A percentile compares a stretch with the other conserved stretches of the same genome.
Conservation (phyloP, 2,329 filamentous ascomycete genomes). For the Coniochaeta sp. region DNA sequence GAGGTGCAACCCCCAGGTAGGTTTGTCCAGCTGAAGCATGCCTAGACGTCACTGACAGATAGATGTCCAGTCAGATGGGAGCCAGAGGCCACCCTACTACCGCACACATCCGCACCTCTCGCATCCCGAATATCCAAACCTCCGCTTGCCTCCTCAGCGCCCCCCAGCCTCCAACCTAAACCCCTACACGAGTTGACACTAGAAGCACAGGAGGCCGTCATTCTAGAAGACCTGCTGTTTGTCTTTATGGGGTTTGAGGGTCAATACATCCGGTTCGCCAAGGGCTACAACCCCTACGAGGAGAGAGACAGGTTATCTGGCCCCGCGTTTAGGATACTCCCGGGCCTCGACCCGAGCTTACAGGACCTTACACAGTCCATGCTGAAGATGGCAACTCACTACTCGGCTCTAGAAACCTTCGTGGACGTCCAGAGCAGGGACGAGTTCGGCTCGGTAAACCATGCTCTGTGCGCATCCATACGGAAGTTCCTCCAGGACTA, state of each 20-base stretch:
- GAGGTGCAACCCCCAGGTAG: slow-evolving; percentile 44
- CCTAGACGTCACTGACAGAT: slow-evolving; percentile 15
- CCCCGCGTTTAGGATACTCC: slow-evolving; percentile 69
- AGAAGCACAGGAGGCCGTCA: slow-evolving; percentile 76
- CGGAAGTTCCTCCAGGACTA: slow-evolving; percentile 90
- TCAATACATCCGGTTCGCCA: slow-evolving; percentile 86
- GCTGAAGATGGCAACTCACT: slow-evolving; percentile 91
- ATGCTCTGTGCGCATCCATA: slow-evolving; percentile 92
- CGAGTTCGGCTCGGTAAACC: slow-evolving; percentile 90
- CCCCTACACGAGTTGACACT: slow-evolving; percentile 65
- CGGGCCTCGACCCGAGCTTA: slow-evolving; percentile 84
- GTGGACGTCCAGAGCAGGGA: slow-evolving; percentile 90
- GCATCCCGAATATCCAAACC: slow-evolving; percentile 52
- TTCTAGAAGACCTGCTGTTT: slow-evolving; percentile 86
- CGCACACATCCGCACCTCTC: slow-evolving; percentile 62
- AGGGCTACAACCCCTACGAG: slow-evolving; percentile 72
- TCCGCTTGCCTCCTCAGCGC: slow-evolving; percentile 67
- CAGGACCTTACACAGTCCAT: slow-evolving; percentile 82
- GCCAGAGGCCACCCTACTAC: slow-evolving; percentile 68
- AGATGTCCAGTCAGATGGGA: slow-evolving; percentile 54
- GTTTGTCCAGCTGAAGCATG: slow-evolving; percentile 10
- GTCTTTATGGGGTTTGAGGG: slow-evolving; percentile 98
- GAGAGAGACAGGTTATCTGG: slow-evolving; percentile 85
- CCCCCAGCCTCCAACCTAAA: slow-evolving; percentile 59
- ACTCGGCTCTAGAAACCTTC: slow-evolving; percentile 84